phyloP scores from a whole-genome alignment of 2,329 filamentous ascomycete genomes.

The Aspergillus floridensis region DNA sequence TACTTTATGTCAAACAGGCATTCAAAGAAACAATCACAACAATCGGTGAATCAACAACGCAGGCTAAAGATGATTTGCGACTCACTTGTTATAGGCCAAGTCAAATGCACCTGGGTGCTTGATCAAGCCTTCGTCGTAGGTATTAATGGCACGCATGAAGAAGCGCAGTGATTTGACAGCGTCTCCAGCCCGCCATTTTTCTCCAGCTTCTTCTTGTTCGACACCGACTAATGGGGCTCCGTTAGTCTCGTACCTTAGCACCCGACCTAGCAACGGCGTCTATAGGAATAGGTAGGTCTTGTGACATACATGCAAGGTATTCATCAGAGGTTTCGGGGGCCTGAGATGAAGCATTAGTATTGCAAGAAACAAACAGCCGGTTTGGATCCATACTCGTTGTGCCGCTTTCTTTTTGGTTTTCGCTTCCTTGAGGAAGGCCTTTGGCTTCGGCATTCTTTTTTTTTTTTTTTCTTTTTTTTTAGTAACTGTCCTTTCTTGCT shows the following conservation, averaged over 20 bases:
- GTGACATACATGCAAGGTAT: conserved; percentile 57
- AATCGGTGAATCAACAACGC: not conserved
- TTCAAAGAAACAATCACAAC: not conserved
- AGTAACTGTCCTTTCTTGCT: not conserved
- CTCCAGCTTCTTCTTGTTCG: conserved; percentile 67
- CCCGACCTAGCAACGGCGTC: not conserved
- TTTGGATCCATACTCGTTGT: conserved; percentile 32
- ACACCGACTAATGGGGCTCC: conserved; percentile 53
- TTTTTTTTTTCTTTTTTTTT: not conserved
- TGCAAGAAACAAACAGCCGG: not conserved
- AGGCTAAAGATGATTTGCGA: conserved; percentile 8
- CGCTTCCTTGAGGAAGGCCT: conserved; percentile 41
- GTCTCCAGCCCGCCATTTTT: conserved; percentile 73
- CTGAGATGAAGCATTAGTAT: conserved; percentile 30
- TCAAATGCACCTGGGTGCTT: conserved; percentile 64
- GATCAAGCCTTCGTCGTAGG: conserved; percentile 62
- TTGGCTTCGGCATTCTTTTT: conserved; percentile 40
- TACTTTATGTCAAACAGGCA: conserved; percentile 29
- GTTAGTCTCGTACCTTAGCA: not conserved
- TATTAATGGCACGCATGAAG: conserved; percentile 62
- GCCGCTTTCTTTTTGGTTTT: conserved; percentile 43
- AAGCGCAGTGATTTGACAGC: conserved; percentile 61
- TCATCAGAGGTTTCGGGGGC: conserved; percentile 64
- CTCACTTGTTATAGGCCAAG: conserved; percentile 71
- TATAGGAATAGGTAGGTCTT: not conserved